Percentiles rank a stretch among this genome's conserved stretches.
phyloP scores from a whole-genome alignment of 2,329 filamentous ascomycete species.

The Calonectria pauciramosa region DNA sequence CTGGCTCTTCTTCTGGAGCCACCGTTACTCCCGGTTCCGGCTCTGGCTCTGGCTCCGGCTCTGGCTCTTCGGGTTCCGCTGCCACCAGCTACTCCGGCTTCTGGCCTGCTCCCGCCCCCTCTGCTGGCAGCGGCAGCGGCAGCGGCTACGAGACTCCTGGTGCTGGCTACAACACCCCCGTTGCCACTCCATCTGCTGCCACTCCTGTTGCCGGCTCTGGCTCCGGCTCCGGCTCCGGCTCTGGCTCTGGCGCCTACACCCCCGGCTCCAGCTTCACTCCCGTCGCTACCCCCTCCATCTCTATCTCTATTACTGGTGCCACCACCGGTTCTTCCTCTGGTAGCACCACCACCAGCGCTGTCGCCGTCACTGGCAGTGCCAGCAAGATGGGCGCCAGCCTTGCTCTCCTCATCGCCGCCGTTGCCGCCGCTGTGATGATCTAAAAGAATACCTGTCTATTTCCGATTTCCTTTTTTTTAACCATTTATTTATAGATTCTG shows the following conservation, averaged over 20 bases:
- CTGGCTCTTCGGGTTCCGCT: not conserved
- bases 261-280: conserved; percentile 11
- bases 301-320: conserved; percentile 5
- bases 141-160: conserved; percentile 7
- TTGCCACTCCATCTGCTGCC: not conserved
- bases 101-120: conserved; percentile 10
- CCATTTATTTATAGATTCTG: conserved; percentile 25
- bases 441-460: conserved; percentile 10
- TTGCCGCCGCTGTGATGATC: conserved; percentile 29
- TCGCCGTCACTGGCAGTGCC: conserved; percentile 25
- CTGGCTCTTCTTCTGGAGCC: not conserved
- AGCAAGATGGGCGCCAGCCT: conserved; percentile 28
- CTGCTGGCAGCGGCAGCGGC: not conserved
- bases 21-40: not conserved
- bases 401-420: conserved; percentile 20
- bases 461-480: not conserved
- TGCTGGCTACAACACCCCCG: not conserved
- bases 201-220: conserved; percentile 16
- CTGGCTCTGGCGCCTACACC: conserved; percentile 11
- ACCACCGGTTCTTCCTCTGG: conserved; percentile 8
- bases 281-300: conserved; percentile 5
- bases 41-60: not conserved
- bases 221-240: not conserved
- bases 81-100: not conserved
- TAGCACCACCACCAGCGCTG: conserved; percentile 1